A percentile compares a stretch with the other conserved stretches of the same genome.
Evolutionary conservation across 2,329 filamentous ascomycete species (phyloP).

Genomic region (Fusarium proliferatum): DNA sequence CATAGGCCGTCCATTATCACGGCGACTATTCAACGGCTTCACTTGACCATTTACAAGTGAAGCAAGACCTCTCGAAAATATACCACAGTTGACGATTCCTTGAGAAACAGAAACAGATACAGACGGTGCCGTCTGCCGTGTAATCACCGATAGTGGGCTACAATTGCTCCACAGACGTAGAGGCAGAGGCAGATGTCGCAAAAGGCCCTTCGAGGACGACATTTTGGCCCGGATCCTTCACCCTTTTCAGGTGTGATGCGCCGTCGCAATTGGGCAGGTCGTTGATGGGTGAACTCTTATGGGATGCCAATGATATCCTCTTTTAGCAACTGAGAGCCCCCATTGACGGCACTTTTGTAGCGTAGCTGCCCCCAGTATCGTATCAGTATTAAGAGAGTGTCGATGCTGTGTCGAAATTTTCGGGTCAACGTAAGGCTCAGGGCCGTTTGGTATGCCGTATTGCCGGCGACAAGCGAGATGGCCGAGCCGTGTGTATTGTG

Average conservation of each 20-base stretch:
- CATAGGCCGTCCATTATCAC: slow-evolving; percentile 31
- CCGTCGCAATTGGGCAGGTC: slow-evolving; percentile 44
- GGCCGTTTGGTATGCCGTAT: slow-evolving; percentile 31
- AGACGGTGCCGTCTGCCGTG: slow-evolving; percentile 25
- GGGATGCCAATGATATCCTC: slow-evolving; percentile 22
- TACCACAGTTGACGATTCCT: slow-evolving; percentile 5
- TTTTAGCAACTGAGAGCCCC: slow-evolving; percentile 30
- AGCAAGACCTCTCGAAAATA: slow-evolving; percentile 12
- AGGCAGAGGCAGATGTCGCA: slow-evolving; percentile 43
- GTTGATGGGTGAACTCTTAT: slow-evolving; percentile 21
- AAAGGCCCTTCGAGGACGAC: slow-evolving; percentile 45
- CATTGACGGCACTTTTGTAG: slow-evolving; percentile 46
- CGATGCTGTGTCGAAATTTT: slow-evolving; percentile 39
- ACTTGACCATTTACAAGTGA: slow-evolving; percentile 22
- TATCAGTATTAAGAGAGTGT: slow-evolving; percentile 10
- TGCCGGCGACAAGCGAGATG: slow-evolving; percentile 44
- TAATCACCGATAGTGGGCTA: slow-evolving; percentile 37
- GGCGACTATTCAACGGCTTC: slow-evolving; percentile 30
- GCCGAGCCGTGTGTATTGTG: slow-evolving; percentile 32
- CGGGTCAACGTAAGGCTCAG: slow-evolving; percentile 16
- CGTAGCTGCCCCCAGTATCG: slow-evolving; percentile 30
- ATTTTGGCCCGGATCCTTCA: slow-evolving; percentile 37
- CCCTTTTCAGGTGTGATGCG: slow-evolving; percentile 27
- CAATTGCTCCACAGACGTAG: slow-evolving; percentile 42
- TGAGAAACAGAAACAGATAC: slow-evolving; percentile 6